These are phyloP conservation scores for Spathaspora arborariae DNA, from an alignment of 805 yeast species.

Conservation along the genomic window DNA sequence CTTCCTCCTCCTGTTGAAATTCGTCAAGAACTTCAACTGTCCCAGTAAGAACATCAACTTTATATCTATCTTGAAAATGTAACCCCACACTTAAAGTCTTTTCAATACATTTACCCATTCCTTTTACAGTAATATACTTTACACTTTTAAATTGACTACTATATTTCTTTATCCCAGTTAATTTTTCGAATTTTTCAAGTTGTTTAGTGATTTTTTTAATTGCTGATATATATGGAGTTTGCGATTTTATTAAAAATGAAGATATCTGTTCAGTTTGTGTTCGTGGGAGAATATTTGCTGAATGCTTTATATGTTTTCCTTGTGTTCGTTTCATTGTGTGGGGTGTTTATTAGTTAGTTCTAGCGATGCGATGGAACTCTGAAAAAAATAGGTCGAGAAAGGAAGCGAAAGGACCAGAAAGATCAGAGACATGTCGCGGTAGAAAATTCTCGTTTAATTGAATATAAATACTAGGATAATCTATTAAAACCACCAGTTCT, in stretches of 20 bases:
- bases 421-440: too few relatives aligned
- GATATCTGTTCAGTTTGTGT: conserved; percentile 42
- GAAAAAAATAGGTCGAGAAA: too few relatives aligned
- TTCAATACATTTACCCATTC: conserved; percentile 69
- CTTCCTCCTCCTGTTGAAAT: conserved; percentile 29
- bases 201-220: conserved; percentile 59
- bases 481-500: too few relatives aligned
- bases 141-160: conserved; percentile 36
- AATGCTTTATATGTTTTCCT: conserved; percentile 46
- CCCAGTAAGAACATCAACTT: conserved; percentile 60
- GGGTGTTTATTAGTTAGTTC: not conserved
- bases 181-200: conserved; percentile 40
- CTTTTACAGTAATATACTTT: conserved; percentile 53
- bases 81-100: conserved; percentile 61
- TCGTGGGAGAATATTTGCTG: conserved; percentile 44
- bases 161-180: conserved; percentile 18
- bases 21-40: conserved; percentile 74
- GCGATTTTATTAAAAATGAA: conserved; percentile 54
- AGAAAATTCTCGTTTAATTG: too few relatives aligned
- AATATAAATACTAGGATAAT: too few relatives aligned
- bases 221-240: conserved; percentile 72
- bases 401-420: too few relatives aligned
- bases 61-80: conserved; percentile 49
- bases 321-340: conserved; percentile 5
- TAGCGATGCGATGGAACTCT: too few relatives aligned